Base-by-base conservation (phyloP, 2,329 filamentous ascomycete genomes). In the Talaromyces amestolkiae region DNA sequence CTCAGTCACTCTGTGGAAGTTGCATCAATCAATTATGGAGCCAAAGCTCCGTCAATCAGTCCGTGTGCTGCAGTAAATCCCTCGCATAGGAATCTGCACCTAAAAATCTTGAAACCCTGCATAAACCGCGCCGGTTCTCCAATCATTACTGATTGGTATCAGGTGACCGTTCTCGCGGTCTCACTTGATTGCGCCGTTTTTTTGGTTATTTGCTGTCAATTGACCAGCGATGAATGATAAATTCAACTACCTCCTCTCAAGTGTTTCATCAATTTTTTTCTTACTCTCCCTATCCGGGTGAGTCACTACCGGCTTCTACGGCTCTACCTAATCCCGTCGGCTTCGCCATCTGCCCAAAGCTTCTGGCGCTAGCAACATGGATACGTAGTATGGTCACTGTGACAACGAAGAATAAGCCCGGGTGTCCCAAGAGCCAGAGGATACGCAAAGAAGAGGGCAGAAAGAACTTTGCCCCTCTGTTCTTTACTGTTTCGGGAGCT, bases 391-490 rank as follows among this genome's bases (percentile, higher is more conserved):
- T 22, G 51, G 65, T 67, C 65, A 67, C 65, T 65, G 62, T 67
- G 65, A 67, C 65, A 67, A 67, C 65, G 62, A 64, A 60, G 41
- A 45, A 49, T 8, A 19, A 27, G 2, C 22, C 45, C 13, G 45
- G 45, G 27, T 51, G 47, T 17, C 13, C 59, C 22, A 19, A 15
- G 35, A 37, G 8, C 53, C 35, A n/a, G 27, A 10, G 35, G 56
- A 19, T 5, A 49, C 45, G 39, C 51, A 61, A 61, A 49, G 27
- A 51, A 35, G 58, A 35, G 53, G 53, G 33, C 45, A 53, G 59
- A 60, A 60, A 33, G n/a, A 56, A 56, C 35, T 39, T 53, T 65
- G 64, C 64, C 64, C 64, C 64, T 59, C 63, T 35, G 51, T 22
- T 37, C 53, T 19, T 56, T 56, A 39, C 53, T 39, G 8, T 8